These are phyloP conservation scores for Adansonia madagascariensis DNA, from an alignment of 441 rosid species.

Conservation along the genomic window DNA sequence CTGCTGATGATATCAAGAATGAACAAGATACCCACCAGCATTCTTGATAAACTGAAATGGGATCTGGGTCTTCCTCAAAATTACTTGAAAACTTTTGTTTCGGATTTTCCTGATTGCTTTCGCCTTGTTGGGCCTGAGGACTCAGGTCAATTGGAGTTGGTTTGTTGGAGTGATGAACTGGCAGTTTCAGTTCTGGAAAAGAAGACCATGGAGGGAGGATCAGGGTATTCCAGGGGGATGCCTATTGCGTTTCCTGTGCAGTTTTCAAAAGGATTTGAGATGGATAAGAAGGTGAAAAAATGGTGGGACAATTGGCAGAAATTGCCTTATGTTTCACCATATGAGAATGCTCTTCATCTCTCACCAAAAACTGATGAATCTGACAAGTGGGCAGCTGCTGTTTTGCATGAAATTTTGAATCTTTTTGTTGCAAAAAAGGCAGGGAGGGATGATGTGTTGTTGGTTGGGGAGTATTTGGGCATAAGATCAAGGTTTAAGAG, in stretches of 20 bases:
- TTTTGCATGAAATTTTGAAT: constrained; percentile 74
- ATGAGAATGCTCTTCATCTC: constrained; percentile 62
- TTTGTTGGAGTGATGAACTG: constrained; percentile 74
- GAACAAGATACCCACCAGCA: constrained; percentile 56
- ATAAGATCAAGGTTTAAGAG: constrained; percentile 85
- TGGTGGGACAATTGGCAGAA: constrained; percentile 85
- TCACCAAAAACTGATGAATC: constrained; percentile 70
- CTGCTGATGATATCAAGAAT: constrained; percentile 69
- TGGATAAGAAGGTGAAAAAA: constrained; percentile 75
- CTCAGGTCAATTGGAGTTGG: constrained; percentile 62
- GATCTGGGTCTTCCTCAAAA: constrained; percentile 76
- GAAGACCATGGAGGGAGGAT: constrained; percentile 43
- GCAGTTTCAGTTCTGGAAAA: constrained; percentile 65
- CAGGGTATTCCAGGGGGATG: constrained; percentile 44
- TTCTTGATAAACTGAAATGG: constrained; percentile 69
- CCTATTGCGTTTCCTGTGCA: constrained; percentile 62
- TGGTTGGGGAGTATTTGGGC: constrained; percentile 72
- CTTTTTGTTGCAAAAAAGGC: constrained; percentile 73
- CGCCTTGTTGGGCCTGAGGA: constrained; percentile 45
- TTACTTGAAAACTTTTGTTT: constrained; percentile 50
- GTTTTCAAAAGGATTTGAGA: constrained; percentile 60
- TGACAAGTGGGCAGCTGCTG: constrained; percentile 74
- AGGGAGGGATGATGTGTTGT: constrained; percentile 61
- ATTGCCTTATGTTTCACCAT: constrained; percentile 80
- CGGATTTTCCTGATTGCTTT: constrained; percentile 81